Conservation (phyloP, 306 rosid genomes). For the Crataegus laevigata region DNA sequence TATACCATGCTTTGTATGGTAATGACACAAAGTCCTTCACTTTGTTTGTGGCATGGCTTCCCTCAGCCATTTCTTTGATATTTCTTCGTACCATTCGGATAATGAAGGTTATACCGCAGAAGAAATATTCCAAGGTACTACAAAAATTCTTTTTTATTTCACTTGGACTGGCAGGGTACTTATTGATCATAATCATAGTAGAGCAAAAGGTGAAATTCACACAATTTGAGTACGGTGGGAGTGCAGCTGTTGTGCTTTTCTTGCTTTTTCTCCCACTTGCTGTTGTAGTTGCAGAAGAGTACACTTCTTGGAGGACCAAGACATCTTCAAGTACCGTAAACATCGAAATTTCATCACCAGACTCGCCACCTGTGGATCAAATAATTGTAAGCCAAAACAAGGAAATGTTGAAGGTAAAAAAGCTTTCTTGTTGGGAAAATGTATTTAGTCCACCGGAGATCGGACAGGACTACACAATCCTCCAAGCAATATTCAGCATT, state of each 20-base stretch:
- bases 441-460: constrained; percentile 12
- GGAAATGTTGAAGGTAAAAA: neutral
- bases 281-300: constrained; percentile 40
- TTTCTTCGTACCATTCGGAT: constrained; percentile 47
- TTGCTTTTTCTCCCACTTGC: constrained; percentile 51
- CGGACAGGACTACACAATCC: constrained; percentile 20
- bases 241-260: constrained; percentile 40
- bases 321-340: neutral
- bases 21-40: constrained; percentile 40
- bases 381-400: neutral
- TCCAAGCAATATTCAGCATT: constrained; percentile 18
- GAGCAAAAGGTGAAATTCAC: constrained; percentile 24
- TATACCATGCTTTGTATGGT: constrained; percentile 52
- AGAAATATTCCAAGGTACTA: constrained; percentile 34
- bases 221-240: constrained; percentile 31
- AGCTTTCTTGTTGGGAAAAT: neutral
- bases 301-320: constrained; percentile 11
- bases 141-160: constrained; percentile 52
- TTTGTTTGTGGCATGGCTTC: constrained; percentile 66
- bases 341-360: neutral
- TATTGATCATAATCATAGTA: constrained; percentile 41
- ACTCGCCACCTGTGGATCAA: neutral
- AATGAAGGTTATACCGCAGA: constrained; percentile 26
- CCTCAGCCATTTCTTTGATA: constrained; percentile 45
- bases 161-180: constrained; percentile 52